Evolutionary conservation across 805 yeast species (phyloP), one percentile per base, ranked within the genome.

Genomic region (Saturnispora gosingensis): DNA sequence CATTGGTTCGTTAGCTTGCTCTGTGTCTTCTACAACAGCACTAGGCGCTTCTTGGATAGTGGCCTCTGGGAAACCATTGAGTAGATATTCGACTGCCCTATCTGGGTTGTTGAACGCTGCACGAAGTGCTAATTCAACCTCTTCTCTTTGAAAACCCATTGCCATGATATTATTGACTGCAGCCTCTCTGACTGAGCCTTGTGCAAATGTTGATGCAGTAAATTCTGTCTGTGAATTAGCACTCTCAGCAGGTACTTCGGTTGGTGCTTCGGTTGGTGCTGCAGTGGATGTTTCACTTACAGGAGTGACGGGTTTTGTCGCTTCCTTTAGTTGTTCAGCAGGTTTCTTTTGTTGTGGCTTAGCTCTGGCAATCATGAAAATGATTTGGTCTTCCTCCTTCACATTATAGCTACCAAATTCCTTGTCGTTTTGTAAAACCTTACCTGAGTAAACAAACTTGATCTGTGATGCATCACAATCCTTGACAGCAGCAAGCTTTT

Each of bases 61-160:
- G 32, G 56, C 53, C 11, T 64, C 49, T 58, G 25, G 63, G 43
- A 91, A 79, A 3, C 97, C 98, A 45, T 90, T 88, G 57, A 93
- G 72, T 48, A 93, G 74, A 66, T 91, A 90, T 66, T 93, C 99
- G 13, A 93, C 98, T 0, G 99, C 99, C 61, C 99, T 82, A 66
- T 91, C 98, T 20, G 99, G 98, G 69, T 93, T 90, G 71, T 91
- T 91, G 72, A 82, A 93, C 1, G 99, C 98, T 15, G 96, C 96
- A 60, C 95, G 81, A 65, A 93, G 72, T 0, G 99, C 99, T 45
- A 81, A 78, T 69, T 88, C 95, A 25, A 88, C 97, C 64, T 88
- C 87, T 16, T 80, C 77, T 60, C 95, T 81, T 48, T 85, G 88
- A 64, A 89, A 93, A 8, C 99, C 99, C 97, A 93, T 89, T 59